Percentiles rank a stretch among this genome's conserved stretches.
phyloP scores from a whole-genome alignment of 192 early-diverging fungal species.

The Coemansia sp. region DNA sequence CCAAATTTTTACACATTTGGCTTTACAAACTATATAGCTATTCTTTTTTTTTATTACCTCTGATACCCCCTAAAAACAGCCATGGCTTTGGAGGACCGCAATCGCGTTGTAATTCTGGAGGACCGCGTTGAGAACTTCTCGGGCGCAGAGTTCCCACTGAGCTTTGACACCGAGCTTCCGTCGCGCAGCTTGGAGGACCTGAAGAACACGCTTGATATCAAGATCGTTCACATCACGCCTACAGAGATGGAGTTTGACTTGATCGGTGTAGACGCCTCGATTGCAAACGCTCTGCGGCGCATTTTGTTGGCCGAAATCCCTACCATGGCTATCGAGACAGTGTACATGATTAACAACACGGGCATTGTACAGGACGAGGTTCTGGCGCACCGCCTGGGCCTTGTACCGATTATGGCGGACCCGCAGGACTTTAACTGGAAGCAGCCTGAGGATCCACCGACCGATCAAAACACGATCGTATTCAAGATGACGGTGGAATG shows the following conservation, averaged over 20 bases:
- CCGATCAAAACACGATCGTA: slow-evolving; percentile 93
- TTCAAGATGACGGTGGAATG: slow-evolving; percentile 83
- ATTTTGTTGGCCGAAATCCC: slow-evolving; percentile 95
- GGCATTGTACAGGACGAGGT: slow-evolving; percentile 93
- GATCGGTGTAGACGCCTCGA: slow-evolving; percentile 88
- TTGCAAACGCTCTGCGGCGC: slow-evolving; percentile 93
- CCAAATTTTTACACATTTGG: background rate
- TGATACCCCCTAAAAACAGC: background rate
- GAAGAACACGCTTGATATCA: slow-evolving; percentile 46
- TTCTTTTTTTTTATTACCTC: background rate
- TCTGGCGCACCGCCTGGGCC: slow-evolving; percentile 86
- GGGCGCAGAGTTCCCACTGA: slow-evolving; percentile 52
- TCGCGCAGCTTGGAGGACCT: slow-evolving; percentile 36
- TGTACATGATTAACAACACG: slow-evolving; percentile 91
- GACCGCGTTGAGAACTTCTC: slow-evolving; percentile 58
- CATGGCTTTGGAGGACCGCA: slow-evolving; percentile 53
- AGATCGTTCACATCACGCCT: slow-evolving; percentile 38
- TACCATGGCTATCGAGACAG: slow-evolving; percentile 96
- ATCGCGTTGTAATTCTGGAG: slow-evolving; percentile 52
- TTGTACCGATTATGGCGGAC: slow-evolving; percentile 90
- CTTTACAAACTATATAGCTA: background rate
- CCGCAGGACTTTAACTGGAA: slow-evolving; percentile 81
- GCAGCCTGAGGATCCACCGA: slow-evolving; percentile 71
- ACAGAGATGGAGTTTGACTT: slow-evolving; percentile 94
- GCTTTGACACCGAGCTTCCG: slow-evolving; percentile 29